These are phyloP conservation scores for Aspergillus brunneoviolaceus DNA, from an alignment of 2,329 filamentous ascomycete genomes.

Conservation along the genomic window DNA sequence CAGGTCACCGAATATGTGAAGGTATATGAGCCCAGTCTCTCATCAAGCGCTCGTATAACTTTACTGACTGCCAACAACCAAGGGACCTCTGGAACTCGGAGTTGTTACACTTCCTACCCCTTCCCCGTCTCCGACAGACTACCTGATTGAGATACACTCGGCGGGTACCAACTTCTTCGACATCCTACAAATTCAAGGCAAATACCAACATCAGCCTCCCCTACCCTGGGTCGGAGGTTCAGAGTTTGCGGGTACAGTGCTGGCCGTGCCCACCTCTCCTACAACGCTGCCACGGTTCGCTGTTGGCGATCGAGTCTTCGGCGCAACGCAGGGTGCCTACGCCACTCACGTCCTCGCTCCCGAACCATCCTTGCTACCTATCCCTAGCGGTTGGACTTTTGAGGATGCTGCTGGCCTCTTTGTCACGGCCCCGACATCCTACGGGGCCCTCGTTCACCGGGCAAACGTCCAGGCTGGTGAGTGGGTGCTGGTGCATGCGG, in stretches of 20 bases:
- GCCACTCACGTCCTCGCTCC: constrained; percentile 69
- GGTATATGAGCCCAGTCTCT: constrained; percentile 43
- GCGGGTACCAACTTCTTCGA: constrained; percentile 96
- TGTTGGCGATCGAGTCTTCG: constrained; percentile 80
- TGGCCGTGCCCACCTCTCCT: constrained; percentile 60
- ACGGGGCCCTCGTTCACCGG: constrained; percentile 75
- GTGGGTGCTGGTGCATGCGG: constrained; percentile 85
- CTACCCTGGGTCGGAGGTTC: constrained; percentile 85
- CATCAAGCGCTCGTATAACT: not conserved
- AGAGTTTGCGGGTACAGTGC: constrained; percentile 80
- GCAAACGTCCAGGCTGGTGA: constrained; percentile 78
- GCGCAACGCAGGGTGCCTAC: constrained; percentile 81
- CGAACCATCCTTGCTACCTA: constrained; percentile 67
- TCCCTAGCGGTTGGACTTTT: constrained; percentile 80
- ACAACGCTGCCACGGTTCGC: constrained; percentile 61
- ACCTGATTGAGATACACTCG: constrained; percentile 83
- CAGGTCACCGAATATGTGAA: constrained; percentile 73
- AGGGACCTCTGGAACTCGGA: constrained; percentile 73
- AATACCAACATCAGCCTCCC: constrained; percentile 89
- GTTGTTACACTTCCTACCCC: constrained; percentile 76
- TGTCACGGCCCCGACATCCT: constrained; percentile 87
- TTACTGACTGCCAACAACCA: constrained; percentile 36
- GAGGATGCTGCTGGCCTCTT: constrained; percentile 84
- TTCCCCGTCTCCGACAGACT: constrained; percentile 68
- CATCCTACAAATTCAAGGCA: constrained; percentile 88